Evolutionary conservation across 192 early-diverging fungal genomes (phyloP), one percentile per base, ranked within the genome.

Genomic region (Chytriomyces confervae): DNA sequence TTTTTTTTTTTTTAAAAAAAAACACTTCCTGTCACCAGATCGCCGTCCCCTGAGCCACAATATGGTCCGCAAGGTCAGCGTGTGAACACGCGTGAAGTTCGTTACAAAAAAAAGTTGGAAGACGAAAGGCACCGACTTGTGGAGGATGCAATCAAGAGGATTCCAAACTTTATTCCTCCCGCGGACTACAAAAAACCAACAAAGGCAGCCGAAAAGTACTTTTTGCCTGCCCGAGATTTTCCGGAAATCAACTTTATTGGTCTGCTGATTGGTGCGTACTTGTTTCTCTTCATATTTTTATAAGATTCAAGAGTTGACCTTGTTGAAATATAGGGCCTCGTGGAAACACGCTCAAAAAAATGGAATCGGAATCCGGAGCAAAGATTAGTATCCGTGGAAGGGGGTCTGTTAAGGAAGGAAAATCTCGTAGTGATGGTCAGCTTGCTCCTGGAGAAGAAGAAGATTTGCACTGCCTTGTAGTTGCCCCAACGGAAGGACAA

Each of bases 241-340:
- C 97, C 97, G 5, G 95, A 97, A 36, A 95, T 99, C 46, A 98
- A 98, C 81, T 99, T 99, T 83, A 98, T 99, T 81, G 97, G 97
- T 45, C 88, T 96, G 47, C 85, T 99, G 70, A 95, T 98, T 77
- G 97, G 86, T 81, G 71, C 18, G 81, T 47, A 24, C 53, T 36
- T 49, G 5, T 66, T n/a, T 50, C 49, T 29, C 43, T 43, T 61
- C 57, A 7, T 11, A 24, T 78, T 50, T 45, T 29, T n/a, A 72
- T 62, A 11, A 78, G 36, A 29, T 5, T 20, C 63, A 3, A 29
- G 18, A n/a, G 13, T 36, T 65, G 10, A 11, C 20, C 0, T n/a
- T 5, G 16, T 0, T 16, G 53, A 77, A 27, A 20, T 0, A 65
- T 62, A 82, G 84, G 96, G 16, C 97, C 97, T 24, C 96, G 97